These are phyloP conservation scores for Eutrema salsugineum DNA, from an alignment of 441 rosid species.

Conservation along the genomic window DNA sequence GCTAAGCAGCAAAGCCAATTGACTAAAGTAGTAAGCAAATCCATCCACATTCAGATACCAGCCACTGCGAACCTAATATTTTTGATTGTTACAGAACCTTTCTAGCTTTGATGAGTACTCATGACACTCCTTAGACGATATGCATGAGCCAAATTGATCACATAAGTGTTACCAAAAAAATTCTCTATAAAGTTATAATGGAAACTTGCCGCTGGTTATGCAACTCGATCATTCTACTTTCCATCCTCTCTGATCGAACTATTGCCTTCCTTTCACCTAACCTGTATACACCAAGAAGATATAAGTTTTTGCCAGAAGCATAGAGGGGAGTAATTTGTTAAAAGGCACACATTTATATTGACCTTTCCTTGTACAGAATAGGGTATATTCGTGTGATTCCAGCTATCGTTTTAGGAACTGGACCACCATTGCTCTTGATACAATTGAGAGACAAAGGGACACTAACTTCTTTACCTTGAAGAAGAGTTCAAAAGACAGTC, in stretches of 20 bases:
- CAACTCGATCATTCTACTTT: conserved; percentile 52
- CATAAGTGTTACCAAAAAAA: conserved; percentile 3
- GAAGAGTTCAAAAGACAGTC: conserved; percentile 29
- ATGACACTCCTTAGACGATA: background rate
- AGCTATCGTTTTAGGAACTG: conserved; percentile 71
- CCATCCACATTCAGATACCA: conserved; percentile 5
- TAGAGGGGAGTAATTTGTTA: conserved; percentile 16
- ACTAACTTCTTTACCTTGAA: conserved; percentile 61
- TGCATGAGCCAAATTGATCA: conserved; percentile 11
- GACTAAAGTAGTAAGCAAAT: background rate
- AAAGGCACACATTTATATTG: conserved; percentile 25
- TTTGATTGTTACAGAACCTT: background rate
- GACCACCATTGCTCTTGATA: conserved; percentile 90
- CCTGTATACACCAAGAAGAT: conserved; percentile 36
- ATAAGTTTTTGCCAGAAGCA: conserved; percentile 12
- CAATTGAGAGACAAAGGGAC: conserved; percentile 87
- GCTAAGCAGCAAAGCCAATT: conserved; percentile 9
- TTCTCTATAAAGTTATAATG: background rate
- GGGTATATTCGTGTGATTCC: conserved; percentile 94
- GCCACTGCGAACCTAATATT: background rate
- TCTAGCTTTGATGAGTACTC: conserved; percentile 10
- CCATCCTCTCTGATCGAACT: conserved; percentile 90
- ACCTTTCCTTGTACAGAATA: conserved; percentile 91
- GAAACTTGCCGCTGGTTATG: conserved; percentile 52
- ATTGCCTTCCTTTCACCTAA: conserved; percentile 56